These are phyloP conservation scores for Colletotrichum tabaci DNA, from an alignment of 2,329 filamentous ascomycete species.

Conservation along the genomic window DNA sequence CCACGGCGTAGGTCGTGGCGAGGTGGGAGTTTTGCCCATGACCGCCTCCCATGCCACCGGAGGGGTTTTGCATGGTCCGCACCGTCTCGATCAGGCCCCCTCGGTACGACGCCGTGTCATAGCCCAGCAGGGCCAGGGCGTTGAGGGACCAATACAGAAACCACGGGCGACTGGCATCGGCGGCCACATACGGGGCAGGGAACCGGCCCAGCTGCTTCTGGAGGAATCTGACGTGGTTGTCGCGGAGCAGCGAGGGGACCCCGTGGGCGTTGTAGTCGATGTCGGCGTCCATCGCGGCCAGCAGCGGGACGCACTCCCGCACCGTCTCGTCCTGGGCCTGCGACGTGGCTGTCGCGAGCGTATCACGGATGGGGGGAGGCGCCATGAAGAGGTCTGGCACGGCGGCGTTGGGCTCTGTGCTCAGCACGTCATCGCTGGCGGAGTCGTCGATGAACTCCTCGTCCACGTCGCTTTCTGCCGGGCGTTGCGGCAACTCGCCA, in stretches of 20 bases:
- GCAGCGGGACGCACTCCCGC: conserved; percentile 76
- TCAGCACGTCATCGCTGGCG: conserved; percentile 19
- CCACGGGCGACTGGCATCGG: conserved; percentile 94
- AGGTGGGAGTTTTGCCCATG: conserved; percentile 91
- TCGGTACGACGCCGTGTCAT: conserved; percentile 79
- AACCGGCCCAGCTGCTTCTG: conserved; percentile 72
- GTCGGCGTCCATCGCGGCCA: conserved; percentile 69
- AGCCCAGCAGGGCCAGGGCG: conserved; percentile 81
- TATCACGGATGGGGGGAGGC: conserved; percentile 75
- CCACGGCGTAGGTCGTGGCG: conserved; percentile 88
- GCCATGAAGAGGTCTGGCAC: conserved; percentile 72
- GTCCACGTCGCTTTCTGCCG: conserved; percentile 31
- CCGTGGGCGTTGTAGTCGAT: conserved; percentile 77
- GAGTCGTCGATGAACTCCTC: conserved; percentile 42
- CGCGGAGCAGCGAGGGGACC: conserved; percentile 80
- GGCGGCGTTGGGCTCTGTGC: conserved; percentile 42
- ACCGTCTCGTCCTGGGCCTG: conserved; percentile 82
- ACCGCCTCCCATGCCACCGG: conserved; percentile 94
- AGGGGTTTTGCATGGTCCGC: conserved; percentile 83
- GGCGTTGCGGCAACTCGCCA: conserved; percentile 4
- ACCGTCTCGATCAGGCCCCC: conserved; percentile 82
- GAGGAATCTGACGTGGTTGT: conserved; percentile 74
- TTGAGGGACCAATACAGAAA: conserved; percentile 93
- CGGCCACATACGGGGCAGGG: conserved; percentile 77
- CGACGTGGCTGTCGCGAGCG: conserved; percentile 78